These are phyloP conservation scores for Coprinopsis marcescibilis DNA, from an alignment of 768 basidiomycete genomes.

Conservation along the genomic window DNA sequence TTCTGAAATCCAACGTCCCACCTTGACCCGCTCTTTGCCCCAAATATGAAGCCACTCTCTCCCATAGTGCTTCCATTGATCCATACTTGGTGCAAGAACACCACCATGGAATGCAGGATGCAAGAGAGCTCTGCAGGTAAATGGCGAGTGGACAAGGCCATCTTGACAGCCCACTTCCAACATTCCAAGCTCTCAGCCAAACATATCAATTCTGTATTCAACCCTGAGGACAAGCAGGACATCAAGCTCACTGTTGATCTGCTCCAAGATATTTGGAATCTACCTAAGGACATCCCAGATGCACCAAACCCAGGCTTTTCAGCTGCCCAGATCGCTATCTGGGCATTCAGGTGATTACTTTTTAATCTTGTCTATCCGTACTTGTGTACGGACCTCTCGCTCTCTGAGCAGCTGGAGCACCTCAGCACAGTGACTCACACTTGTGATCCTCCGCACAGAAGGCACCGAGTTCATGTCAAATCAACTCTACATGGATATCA, in stretches of 20 bases:
- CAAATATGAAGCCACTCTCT: no score
- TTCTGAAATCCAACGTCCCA: no score
- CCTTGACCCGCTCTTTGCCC: no score
- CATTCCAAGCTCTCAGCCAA: conserved; percentile 12
- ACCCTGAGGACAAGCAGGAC: conserved; percentile 21
- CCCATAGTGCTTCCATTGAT: no score
- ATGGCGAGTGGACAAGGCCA: conserved; percentile 16
- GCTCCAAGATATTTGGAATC: conserved; percentile 18
- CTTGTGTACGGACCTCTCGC: conserved; percentile 19
- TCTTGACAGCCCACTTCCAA: conserved; percentile 16
- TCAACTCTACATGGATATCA: conserved; percentile 25
- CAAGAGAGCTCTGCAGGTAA: no score
- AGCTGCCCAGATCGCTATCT: conserved; percentile 10
- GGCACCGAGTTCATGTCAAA: conserved; percentile 19
- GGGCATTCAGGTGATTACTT: conserved; percentile 15
- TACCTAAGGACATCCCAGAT: conserved; percentile 9
- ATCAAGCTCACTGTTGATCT: conserved; percentile 20
- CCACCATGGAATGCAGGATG: no score
- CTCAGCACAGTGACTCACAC: conserved; percentile 30
- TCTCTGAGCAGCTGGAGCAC: conserved; percentile 27
- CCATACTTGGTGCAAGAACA: no score
- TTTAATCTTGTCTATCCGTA: no score
- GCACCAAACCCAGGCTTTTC: conserved; percentile 9
- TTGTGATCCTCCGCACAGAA: conserved; percentile 14
- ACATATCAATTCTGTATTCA: conserved; percentile 17